phyloP scores from a whole-genome alignment of 2,329 filamentous ascomycete genomes.

The Phyllosticta capitalensis region DNA sequence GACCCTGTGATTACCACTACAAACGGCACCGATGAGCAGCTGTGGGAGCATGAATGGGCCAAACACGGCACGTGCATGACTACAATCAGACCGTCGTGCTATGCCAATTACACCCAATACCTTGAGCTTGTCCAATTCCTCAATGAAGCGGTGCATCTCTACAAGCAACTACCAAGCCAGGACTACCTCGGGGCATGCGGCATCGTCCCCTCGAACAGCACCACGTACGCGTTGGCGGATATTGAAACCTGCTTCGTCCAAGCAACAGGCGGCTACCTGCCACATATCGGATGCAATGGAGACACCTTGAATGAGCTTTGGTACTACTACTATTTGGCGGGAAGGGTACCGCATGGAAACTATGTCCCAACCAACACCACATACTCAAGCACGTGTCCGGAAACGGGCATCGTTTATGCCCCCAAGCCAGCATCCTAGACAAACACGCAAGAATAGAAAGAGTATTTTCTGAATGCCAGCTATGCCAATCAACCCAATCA shows the following conservation, averaged over 20 bases:
- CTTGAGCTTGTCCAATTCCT: constrained; percentile 64
- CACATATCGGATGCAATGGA: constrained; percentile 49
- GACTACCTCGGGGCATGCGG: constrained; percentile 53
- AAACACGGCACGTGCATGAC: constrained; percentile 68
- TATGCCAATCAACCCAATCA: not conserved
- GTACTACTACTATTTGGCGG: constrained; percentile 55
- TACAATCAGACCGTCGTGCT: constrained; percentile 57
- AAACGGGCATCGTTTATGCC: constrained; percentile 53
- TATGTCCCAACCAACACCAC: constrained; percentile 50
- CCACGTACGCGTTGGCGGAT: constrained; percentile 49
- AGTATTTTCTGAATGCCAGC: too few species aligned
- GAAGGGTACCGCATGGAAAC: constrained; percentile 49
- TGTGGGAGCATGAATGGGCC: constrained; percentile 64
- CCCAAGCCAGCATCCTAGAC: constrained; percentile 38
- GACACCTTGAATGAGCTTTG: constrained; percentile 45
- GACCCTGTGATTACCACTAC: constrained; percentile 8
- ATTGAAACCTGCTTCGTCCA: constrained; percentile 49
- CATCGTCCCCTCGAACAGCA: constrained; percentile 43
- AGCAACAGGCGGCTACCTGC: constrained; percentile 42
- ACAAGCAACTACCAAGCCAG: constrained; percentile 57
- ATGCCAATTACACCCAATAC: constrained; percentile 45
- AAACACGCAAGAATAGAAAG: not conserved
- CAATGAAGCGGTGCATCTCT: constrained; percentile 54
- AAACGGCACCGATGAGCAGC: constrained; percentile 40
- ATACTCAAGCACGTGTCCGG: constrained; percentile 41